A percentile compares a stretch with the other conserved stretches of the same genome.
Evolutionary conservation across 75 land plant species (phyloP).

Genomic region (Picea glauca): DNA sequence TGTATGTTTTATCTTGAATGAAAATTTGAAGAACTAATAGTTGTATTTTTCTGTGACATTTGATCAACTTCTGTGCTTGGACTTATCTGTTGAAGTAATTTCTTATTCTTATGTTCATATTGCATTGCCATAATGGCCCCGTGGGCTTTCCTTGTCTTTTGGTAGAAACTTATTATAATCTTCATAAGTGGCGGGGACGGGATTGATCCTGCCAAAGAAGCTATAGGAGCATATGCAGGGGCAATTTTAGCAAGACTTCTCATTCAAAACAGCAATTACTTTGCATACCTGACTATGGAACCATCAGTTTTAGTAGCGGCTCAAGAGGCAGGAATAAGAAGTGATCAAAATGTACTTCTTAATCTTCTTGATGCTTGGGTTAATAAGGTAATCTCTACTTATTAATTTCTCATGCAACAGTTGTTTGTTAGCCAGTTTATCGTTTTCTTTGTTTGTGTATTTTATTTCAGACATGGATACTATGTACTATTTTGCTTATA

Average conservation of each 20-base stretch:
- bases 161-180: constrained; percentile 30
- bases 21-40: background rate
- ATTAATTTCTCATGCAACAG: too few relatives aligned
- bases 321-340: constrained; percentile 24
- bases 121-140: background rate
- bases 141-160: background rate
- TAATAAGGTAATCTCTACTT: background rate
- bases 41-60: background rate
- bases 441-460: too few relatives aligned
- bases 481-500: too few relatives aligned
- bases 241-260: constrained; percentile 39
- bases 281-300: constrained; percentile 35
- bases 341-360: constrained; percentile 24
- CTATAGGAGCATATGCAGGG: constrained; percentile 43
- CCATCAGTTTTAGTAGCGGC: constrained; percentile 29
- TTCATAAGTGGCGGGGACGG: constrained; percentile 36
- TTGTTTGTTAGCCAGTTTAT: too few relatives aligned
- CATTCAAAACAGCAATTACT: constrained; percentile 45
- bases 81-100: background rate
- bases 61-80: background rate
- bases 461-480: too few relatives aligned
- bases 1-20: too few relatives aligned
- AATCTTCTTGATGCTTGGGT: constrained; percentile 45
- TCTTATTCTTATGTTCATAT: too few relatives aligned
- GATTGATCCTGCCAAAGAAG: constrained; percentile 10